Evolutionary conservation across 495 filamentous ascomycete species (phyloP), one percentile per base, ranked within the genome.

Genomic region (Ramalina intermedia): DNA sequence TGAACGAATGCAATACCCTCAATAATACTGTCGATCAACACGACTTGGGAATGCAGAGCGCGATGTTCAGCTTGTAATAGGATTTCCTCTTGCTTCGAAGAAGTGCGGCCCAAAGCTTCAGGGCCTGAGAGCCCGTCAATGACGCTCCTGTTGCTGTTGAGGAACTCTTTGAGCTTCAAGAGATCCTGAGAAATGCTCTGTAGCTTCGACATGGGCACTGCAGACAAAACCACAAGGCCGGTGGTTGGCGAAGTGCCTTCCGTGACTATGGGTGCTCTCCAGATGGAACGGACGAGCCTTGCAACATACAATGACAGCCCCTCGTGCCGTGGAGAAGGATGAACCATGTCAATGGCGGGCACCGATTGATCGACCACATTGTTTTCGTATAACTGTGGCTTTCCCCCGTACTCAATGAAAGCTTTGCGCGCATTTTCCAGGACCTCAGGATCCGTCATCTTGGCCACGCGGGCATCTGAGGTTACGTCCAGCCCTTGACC

Each of bases 1-100:
- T 86, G 70, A 8, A 94, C 85, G 51, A 99, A 99, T 0, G 87
- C 87, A 46, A 99, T 94, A 9, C 93, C 91, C 60, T 99, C 93
- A 24, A 94, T 85, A 35, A 94, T 84, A 61, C 82, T 84, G 20
- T 76, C 76, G 56, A 94, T 83, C 12, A 96, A 66, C 40, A 82
- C 75, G 40, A 88, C 76, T 24, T 96, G 72, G 1, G 87, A 86
- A 58, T 89, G 81, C 48, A 99, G 69, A 4, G 89, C 90, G 53
- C 89, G 85, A 61, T 96, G 88, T 65, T 99, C 91, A 14, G 81
- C 88, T 62, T 95, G 90, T 24, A 90, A 69, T 2, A 86, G 83
- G 16, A 90, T 75, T 55, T 96, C 90, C 50, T 95, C 91, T 57
- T 94, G 83, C 55, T 87, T 81, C 47, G 74, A 89, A 3, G 76